Base-by-base conservation (phyloP, 2,329 filamentous ascomycete species). In the Aureobasidium vineae region DNA sequence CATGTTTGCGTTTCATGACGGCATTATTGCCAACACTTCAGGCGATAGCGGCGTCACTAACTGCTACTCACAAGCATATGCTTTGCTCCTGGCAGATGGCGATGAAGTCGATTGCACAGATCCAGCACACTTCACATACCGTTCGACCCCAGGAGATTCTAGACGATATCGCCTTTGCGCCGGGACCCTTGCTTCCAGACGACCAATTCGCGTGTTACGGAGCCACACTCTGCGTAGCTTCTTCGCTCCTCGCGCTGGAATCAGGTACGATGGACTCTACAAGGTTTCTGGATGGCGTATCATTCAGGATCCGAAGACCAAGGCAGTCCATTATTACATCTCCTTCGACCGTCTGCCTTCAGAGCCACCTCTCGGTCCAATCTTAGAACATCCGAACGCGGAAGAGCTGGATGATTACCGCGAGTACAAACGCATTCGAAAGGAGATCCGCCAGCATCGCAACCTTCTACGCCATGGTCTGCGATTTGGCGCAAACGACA, bases 201-300 rank as follows among this genome's bases (percentile, higher is more conserved):
- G 77, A 40, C 78, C 79, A 0, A 71, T 83, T 7, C 75, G 81
- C 16, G 75, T 83, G 11, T 72, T 83, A 64, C 75, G 81, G 41
- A 78, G 76, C 56, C 80, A 83, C 68, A 76, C 73, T 10, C 71
- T 81, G 65, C 76, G 75, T 40, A 80, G 79, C 65, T 74, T 80
- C 36, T 81, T 77, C 77, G 76, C 78, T 13, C 81, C 81, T 2
- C 77, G 77, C 67, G 79, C 78, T 57, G 81, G 81, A 0, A 70
- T 83, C 7, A 71, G 81, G 71, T 83, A 82, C 67, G 81, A 83
- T 59, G 81, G 81, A 56, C 67, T 83, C 79, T 82, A 77, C 70
- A 74, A 72, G 67, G 73, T 78, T 15, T 73, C 68, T 11, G 78
- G 79, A 28, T 83, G 80, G 80, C 73, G 75, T 1, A 73, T 82